Base-by-base conservation (phyloP, 23 red algal species). In the Pyropia haitanensis region DNA sequence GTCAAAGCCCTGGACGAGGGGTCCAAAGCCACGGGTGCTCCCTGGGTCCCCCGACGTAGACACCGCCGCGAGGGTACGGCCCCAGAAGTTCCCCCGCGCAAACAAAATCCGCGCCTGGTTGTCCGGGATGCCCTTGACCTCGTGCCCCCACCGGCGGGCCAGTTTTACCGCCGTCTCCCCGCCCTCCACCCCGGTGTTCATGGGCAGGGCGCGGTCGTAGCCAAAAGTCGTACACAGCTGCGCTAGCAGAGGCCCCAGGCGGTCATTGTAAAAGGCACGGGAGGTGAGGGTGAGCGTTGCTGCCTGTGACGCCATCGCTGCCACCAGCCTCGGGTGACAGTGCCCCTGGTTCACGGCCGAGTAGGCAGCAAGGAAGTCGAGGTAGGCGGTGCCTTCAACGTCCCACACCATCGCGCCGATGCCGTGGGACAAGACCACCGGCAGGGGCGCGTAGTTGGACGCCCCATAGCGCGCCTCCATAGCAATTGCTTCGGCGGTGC, bases 111-210 rank as follows among this genome's bases (percentile, higher is more conserved):
- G 65, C 7, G 85, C 85, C 15, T 33, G 53, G 61, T 85, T 67
- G 24, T 78, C 64, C 17, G 81, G 66, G 51, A 90, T 86, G 57
- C 81, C 80, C 63, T 98, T 98, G 44, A 90, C 86, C 14, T 90
- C 82, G 64, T 98, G 81, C 20, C 76, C 94, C 94, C 94, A 98
- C n/a, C 82, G 69, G 15, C 94, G 61, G 1, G 94, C 94, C 39
- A 91, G 73, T 24, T 98, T 98, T n/a, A 98, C 68, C 9, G 94
- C 86, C 15, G 94, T 88, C 83, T 98, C 94, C n/a, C 85, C 85
- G 19, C 66, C 94, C 56, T 98, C 94, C 17, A 91, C 85, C 12
- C 94, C 94, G 2, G 94, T 82, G 71, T 98, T 98, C 86, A 91
- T 91, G 6, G 94, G 94, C 9, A 98, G 56, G 18, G 70, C 82